Conservation (phyloP, 2,329 filamentous ascomycete genomes). For the Xylaria sp. region DNA sequence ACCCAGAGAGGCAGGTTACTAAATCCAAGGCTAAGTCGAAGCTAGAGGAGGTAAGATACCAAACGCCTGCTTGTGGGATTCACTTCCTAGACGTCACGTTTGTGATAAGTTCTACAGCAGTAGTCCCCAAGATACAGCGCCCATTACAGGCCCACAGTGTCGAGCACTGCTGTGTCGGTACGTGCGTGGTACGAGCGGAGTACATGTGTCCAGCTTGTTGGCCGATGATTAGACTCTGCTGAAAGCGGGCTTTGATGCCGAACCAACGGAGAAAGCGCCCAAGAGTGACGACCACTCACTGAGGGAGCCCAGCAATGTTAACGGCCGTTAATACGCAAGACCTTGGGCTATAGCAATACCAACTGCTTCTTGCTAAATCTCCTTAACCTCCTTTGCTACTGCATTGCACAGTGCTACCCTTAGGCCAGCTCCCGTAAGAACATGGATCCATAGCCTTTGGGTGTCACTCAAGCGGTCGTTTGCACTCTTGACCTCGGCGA, state of each 20-base stretch:
- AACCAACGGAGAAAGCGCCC: not conserved
- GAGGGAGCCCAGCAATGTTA: not conserved
- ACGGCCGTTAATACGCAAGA: not conserved
- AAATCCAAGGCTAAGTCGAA: slow-evolving; percentile 5
- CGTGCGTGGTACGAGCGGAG: not conserved
- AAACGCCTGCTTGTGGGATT: not conserved
- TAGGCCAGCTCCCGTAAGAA: slow-evolving; percentile 82
- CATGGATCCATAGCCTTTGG: slow-evolving; percentile 95
- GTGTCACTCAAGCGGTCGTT: slow-evolving; percentile 96
- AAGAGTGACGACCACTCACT: not conserved
- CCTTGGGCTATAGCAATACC: not conserved
- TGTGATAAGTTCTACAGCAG: slow-evolving; percentile 8
- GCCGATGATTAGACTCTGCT: not conserved
- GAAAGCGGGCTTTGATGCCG: not conserved
- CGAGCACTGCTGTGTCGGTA: not conserved
- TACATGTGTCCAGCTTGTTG: not conserved
- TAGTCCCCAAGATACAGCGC: not conserved
- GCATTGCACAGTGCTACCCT: slow-evolving; percentile 81
- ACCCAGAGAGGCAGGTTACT: not conserved
- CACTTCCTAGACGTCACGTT: not conserved
- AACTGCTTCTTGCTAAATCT: slow-evolving; percentile 36
- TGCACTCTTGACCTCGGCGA: slow-evolving; percentile 79
- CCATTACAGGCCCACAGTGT: not conserved
- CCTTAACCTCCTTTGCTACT: slow-evolving; percentile 57
- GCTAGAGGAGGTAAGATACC: not conserved